phyloP scores from a whole-genome alignment of 768 basidiomycete species.

The Ephemerocybe angulata region DNA sequence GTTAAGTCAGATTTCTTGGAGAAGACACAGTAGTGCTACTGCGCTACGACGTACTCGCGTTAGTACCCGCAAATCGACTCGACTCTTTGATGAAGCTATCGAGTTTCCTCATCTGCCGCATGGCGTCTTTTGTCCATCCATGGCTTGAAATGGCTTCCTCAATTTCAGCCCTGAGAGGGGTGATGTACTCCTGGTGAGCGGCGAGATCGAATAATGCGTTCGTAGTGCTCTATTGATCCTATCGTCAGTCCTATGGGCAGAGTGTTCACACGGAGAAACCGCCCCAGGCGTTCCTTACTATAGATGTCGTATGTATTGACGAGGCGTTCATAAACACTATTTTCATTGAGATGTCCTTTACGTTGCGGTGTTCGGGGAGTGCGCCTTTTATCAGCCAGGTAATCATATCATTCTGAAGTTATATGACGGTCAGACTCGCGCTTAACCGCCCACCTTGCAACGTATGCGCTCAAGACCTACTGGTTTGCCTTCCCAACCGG shows the following conservation, averaged over 20 bases:
- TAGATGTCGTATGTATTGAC: conserved; percentile 38
- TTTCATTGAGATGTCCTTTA: conserved; percentile 19
- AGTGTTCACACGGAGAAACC: neutral
- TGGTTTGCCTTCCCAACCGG: conserved; percentile 9
- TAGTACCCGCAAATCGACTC: conserved; percentile 8
- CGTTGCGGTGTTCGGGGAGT: conserved; percentile 24
- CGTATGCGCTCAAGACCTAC: neutral
- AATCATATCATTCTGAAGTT: conserved; percentile 40
- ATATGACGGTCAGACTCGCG: neutral
- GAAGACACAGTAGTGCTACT: neutral
- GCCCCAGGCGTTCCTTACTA: conserved; percentile 18
- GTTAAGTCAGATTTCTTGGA: neutral
- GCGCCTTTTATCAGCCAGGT: conserved; percentile 44
- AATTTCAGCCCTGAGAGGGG: conserved; percentile 40
- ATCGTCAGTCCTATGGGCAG: neutral
- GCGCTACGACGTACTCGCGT: neutral
- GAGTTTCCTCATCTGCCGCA: conserved; percentile 39
- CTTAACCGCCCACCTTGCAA: neutral
- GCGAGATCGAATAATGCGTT: conserved; percentile 35
- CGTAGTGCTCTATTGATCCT: conserved; percentile 27
- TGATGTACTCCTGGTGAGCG: conserved; percentile 27
- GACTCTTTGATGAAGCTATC: conserved; percentile 47
- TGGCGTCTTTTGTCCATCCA: conserved; percentile 32
- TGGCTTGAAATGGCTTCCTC: conserved; percentile 28
- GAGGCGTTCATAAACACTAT: conserved; percentile 37